These are phyloP conservation scores for Astragalus membranaceus DNA, from an alignment of 306 rosid species.

Conservation along the genomic window DNA sequence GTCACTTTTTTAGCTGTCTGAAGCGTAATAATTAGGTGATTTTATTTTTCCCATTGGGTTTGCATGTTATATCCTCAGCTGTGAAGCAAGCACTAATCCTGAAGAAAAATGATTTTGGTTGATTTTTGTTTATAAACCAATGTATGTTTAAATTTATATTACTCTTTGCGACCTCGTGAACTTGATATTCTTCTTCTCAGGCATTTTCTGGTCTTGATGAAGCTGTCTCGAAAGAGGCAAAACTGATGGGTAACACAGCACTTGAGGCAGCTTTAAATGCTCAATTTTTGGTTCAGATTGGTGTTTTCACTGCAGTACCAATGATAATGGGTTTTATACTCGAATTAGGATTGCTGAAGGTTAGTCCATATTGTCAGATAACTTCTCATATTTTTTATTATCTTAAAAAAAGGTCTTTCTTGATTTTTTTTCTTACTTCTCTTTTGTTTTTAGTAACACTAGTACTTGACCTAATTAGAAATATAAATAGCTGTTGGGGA, in stretches of 20 bases:
- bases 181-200: constrained; percentile 34
- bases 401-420: not conserved
- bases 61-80: not conserved
- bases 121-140: not conserved
- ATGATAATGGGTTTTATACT: constrained; percentile 95
- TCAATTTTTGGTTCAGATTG: constrained; percentile 94
- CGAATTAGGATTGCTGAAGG: constrained; percentile 89
- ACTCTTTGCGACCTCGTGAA: not conserved
- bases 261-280: constrained; percentile 86
- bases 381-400: not conserved
- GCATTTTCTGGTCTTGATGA: constrained; percentile 90
- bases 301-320: constrained; percentile 90
- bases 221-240: constrained; percentile 47
- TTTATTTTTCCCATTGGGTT: not conserved
- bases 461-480: not conserved
- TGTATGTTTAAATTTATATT: not conserved
- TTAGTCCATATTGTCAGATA: constrained; percentile 23
- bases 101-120: not conserved
- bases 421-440: not conserved
- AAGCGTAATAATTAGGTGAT: not conserved
- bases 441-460: not conserved
- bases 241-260: constrained; percentile 65
- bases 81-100: not conserved
- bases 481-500: not conserved
- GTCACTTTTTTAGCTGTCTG: not conserved